Evolutionary conservation across 208 protist genomes (phyloP).

Genomic region (Histomonas meleagridis): DNA sequence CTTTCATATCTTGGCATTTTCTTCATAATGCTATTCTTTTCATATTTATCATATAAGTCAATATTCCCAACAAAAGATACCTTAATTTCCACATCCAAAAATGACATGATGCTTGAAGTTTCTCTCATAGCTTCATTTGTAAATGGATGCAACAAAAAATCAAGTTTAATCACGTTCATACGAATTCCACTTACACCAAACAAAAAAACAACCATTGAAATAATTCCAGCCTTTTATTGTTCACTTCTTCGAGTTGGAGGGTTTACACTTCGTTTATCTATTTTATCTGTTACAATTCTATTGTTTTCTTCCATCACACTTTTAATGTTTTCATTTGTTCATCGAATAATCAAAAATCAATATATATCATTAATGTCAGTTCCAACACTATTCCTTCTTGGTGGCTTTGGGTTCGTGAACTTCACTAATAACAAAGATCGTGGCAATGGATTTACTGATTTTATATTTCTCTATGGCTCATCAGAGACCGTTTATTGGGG

Average conservation of each 20-base stretch:
- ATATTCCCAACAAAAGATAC: neutral
- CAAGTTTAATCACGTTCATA: neutral
- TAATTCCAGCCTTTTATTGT: neutral
- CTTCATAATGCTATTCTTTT: neutral
- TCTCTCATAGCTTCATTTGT: neutral
- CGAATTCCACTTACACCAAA: neutral
- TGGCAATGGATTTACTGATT: neutral
- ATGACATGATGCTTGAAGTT: neutral
- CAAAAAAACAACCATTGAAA: neutral
- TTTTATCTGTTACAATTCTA: neutral
- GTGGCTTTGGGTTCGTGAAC: neutral
- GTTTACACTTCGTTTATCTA: neutral
- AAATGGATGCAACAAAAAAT: neutral
- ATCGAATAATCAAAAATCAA: neutral
- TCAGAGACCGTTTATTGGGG: neutral
- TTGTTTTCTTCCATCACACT: neutral
- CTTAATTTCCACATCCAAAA: neutral
- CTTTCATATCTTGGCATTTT: neutral
- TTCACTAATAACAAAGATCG: neutral
- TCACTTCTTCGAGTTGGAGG: neutral
- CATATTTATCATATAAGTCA: neutral
- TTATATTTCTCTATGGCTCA: neutral
- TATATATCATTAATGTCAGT: neutral
- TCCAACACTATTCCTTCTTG: neutral
- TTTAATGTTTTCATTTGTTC: neutral